Conservation (phyloP, 306 rosid genomes). For the Cicer judaicum region DNA sequence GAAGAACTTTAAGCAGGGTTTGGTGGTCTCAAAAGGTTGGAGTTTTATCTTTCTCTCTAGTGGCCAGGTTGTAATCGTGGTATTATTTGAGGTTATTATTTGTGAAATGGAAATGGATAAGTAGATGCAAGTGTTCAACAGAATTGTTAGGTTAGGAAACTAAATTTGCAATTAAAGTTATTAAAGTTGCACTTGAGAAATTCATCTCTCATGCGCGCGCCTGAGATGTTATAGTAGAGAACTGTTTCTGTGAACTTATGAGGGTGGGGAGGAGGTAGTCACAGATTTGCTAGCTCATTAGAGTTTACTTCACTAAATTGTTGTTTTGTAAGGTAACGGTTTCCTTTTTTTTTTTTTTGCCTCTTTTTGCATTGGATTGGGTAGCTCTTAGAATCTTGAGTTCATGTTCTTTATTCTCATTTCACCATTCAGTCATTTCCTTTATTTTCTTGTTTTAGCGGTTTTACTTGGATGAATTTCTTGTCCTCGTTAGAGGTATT, state of each 20-base stretch:
- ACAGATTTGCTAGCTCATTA: not conserved
- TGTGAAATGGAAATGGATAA: constrained; percentile 14
- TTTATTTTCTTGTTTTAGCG: not conserved
- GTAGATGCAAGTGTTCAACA: constrained; percentile 1
- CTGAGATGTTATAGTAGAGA: not conserved
- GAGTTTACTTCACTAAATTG: not conserved
- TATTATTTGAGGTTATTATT: not conserved
- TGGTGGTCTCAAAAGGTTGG: constrained; percentile 2
- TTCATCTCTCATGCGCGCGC: not conserved
- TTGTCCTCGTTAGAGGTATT: not conserved
- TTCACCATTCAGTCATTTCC: not conserved
- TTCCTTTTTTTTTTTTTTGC: not conserved
- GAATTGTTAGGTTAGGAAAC: constrained; percentile 16
- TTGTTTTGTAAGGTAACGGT: not conserved
- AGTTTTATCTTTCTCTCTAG: constrained; percentile 18
- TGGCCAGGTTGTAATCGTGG: not conserved
- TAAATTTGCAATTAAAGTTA: constrained; percentile 5
- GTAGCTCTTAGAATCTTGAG: not conserved
- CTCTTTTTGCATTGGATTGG: not conserved
- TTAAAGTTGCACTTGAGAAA: not conserved
- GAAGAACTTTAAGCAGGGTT: constrained; percentile 28
- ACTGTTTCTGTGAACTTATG: not conserved
- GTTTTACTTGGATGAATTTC: not conserved
- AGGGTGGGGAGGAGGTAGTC: not conserved
- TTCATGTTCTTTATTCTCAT: constrained; percentile 3